Evolutionary conservation across 768 basidiomycete genomes (phyloP).

Genomic region (Lactarius quietus): DNA sequence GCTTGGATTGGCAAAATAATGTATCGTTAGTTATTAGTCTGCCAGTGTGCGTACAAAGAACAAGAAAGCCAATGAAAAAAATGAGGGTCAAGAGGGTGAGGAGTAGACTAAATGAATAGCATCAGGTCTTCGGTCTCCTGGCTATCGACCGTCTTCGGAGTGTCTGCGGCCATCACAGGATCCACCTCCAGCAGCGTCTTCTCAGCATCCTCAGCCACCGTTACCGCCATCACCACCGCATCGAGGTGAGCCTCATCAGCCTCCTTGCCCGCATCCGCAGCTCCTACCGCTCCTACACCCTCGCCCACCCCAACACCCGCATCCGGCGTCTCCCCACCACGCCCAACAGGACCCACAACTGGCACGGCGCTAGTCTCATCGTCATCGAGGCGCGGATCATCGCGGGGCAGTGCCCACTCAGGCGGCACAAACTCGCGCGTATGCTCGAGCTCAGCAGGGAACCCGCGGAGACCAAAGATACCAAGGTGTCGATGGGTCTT

Average conservation of each 20-base stretch:
- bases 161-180: neutral
- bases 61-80: neutral
- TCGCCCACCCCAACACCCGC: neutral
- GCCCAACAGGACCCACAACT: neutral
- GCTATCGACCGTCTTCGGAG: slow-evolving; percentile 16
- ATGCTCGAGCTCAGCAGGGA: slow-evolving; percentile 45
- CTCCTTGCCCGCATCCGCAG: neutral
- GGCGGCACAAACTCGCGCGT: slow-evolving; percentile 56
- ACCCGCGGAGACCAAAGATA: slow-evolving; percentile 57
- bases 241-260: neutral
- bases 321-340: neutral
- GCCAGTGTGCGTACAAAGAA: neutral
- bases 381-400: slow-evolving; percentile 16
- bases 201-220: neutral
- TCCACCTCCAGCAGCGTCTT: neutral
- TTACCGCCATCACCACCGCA: neutral
- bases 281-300: too few relatives aligned
- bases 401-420: slow-evolving; percentile 37
- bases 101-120: neutral
- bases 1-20: neutral
- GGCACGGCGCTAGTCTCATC: neutral
- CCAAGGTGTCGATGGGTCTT: slow-evolving; percentile 51
- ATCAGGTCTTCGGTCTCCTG: slow-evolving; percentile 17
- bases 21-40: slow-evolving; percentile 11
- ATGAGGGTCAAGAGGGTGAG: neutral